Evolutionary conservation across 1,139 yeast species (phyloP).

Genomic region (Candida mesenterica): DNA sequence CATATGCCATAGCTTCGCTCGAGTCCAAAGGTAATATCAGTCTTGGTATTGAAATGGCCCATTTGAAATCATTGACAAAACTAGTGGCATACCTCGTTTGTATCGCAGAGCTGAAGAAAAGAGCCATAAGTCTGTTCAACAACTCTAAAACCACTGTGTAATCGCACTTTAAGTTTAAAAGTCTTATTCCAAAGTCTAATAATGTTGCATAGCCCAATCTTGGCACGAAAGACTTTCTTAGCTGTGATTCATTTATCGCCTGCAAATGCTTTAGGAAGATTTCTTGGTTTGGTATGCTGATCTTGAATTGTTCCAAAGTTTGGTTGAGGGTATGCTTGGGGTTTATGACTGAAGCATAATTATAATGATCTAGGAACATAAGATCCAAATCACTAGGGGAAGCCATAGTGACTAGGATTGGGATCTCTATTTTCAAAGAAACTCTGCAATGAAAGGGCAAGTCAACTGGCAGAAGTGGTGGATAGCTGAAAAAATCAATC

Average conservation of each 20-base stretch:
- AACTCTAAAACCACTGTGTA: slow-evolving; percentile 2
- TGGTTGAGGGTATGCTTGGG: slow-evolving; percentile 5
- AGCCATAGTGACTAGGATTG: no score
- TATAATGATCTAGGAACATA: slow-evolving; percentile 11
- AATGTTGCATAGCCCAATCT: background rate
- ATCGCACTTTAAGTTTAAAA: slow-evolving; percentile 3
- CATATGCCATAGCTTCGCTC: slow-evolving; percentile 3
- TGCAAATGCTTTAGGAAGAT: background rate
- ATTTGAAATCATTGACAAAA: no score
- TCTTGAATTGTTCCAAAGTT: slow-evolving; percentile 5
- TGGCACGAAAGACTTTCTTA: background rate
- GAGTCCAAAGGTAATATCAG: no score
- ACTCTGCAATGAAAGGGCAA: no score
- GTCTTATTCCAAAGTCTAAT: slow-evolving; percentile 3
- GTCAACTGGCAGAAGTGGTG: no score
- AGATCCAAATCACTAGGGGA: slow-evolving; percentile 3
- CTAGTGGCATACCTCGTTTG: background rate
- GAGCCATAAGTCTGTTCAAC: background rate
- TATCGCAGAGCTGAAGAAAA: background rate
- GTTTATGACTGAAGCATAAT: slow-evolving; percentile 7
- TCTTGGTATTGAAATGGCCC: no score
- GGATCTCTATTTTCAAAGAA: no score
- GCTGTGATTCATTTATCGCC: background rate
- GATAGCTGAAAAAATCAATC: no score
- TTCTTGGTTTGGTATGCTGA: background rate